A percentile compares a stretch with the other conserved stretches of the same genome.
phyloP scores from a whole-genome alignment of 495 filamentous ascomycete genomes.

The Neurospora sp. region DNA sequence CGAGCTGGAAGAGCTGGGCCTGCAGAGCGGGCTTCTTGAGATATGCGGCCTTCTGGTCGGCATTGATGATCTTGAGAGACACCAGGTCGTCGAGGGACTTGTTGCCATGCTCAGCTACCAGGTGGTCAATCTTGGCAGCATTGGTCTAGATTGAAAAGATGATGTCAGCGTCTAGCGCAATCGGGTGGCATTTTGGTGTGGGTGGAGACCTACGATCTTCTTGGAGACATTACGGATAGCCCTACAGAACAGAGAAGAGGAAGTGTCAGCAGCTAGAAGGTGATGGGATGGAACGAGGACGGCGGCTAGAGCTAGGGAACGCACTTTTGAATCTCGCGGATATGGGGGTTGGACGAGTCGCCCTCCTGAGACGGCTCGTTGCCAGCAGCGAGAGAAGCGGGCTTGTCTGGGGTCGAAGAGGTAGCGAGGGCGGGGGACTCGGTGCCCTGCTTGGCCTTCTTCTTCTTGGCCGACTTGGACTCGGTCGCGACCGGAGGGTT shows the following conservation, averaged over 20 bases:
- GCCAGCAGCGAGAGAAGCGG: conserved; percentile 25
- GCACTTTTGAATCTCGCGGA: conserved; percentile 82
- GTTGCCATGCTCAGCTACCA: conserved; percentile 66
- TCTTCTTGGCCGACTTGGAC: conserved; percentile 60
- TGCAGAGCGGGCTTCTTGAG: conserved; percentile 84
- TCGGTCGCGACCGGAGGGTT: conserved; percentile 39
- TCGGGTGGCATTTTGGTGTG: background rate
- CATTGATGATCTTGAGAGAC: conserved; percentile 72
- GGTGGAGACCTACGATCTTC: conserved; percentile 60
- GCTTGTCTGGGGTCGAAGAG: conserved; percentile 31
- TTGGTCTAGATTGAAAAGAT: conserved; percentile 45
- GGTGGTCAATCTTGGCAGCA: conserved; percentile 65
- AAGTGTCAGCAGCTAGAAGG: conserved; percentile 5
- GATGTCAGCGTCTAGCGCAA: conserved; percentile 10
- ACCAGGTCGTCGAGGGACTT: conserved; percentile 81
- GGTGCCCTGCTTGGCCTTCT: conserved; percentile 57
- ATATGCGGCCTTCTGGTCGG: conserved; percentile 81
- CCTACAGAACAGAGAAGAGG: conserved; percentile 38
- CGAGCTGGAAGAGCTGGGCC: conserved; percentile 59
- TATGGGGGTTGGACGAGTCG: conserved; percentile 56
- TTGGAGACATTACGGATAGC: conserved; percentile 78
- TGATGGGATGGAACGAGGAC: background rate
- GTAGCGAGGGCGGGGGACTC: conserved; percentile 36
- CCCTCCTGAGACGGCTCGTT: conserved; percentile 43
- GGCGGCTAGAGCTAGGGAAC: conserved; percentile 13